Conservation (phyloP, 164 flowering plant species). For the Liquidambar formosana region DNA sequence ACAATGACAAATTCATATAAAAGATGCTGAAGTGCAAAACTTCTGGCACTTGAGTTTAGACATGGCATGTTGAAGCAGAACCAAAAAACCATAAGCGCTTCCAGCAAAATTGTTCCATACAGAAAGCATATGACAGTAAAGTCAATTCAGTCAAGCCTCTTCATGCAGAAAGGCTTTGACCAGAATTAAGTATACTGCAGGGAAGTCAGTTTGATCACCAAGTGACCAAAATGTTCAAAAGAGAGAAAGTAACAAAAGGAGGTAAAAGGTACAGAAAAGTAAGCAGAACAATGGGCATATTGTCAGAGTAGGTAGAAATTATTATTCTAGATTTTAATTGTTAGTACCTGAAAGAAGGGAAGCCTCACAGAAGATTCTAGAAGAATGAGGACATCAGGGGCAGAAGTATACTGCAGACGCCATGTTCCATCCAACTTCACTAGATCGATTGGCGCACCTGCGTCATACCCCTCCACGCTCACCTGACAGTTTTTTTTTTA, state of each 20-base stretch:
- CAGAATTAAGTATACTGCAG: not conserved
- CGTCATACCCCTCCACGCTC: constrained; percentile 59
- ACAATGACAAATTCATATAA: no score
- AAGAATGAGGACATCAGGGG: constrained; percentile 86
- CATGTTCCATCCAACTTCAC: constrained; percentile 86
- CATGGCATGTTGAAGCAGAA: not conserved
- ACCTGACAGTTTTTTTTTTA: constrained; percentile 40
- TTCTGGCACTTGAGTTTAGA: not conserved
- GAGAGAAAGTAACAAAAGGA: not conserved
- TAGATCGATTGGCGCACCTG: constrained; percentile 56
- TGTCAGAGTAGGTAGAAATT: no score
- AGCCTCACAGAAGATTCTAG: constrained; percentile 68
- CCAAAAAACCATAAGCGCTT: no score
- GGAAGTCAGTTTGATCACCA: not conserved
- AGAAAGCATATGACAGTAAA: no score
- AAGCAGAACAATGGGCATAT: no score
- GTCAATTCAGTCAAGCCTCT: not conserved
- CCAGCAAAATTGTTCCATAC: no score
- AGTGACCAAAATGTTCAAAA: no score
- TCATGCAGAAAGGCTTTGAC: not conserved
- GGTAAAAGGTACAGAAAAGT: no score
- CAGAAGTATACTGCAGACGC: constrained; percentile 97
- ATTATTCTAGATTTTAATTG: no score
- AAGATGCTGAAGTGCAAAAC: no score
- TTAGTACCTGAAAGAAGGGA: constrained; percentile 75